Conservation (phyloP, 1,284 basidiomycete species). For the Microbotryum silenes-acaulis region DNA sequence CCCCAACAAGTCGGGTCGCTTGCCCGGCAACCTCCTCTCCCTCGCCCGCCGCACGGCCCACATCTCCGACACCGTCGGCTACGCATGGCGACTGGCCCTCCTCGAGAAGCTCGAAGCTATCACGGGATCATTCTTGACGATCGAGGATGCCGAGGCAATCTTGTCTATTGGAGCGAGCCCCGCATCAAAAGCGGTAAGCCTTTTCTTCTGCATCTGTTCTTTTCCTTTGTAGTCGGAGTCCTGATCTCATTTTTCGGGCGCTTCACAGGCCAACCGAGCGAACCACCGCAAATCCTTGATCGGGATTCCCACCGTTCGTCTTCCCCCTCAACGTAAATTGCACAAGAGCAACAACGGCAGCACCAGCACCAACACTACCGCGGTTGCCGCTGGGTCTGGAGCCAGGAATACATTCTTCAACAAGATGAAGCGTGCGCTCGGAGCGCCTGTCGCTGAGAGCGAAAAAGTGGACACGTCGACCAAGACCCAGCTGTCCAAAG, state of each 20-base stretch:
- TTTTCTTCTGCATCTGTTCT: not conserved
- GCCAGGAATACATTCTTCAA: slow-evolving; percentile 16
- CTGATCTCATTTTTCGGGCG: not conserved
- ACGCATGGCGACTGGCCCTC: slow-evolving; percentile 23
- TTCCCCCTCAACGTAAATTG: not conserved
- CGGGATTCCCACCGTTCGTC: slow-evolving; percentile 5
- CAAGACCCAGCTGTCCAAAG: not conserved
- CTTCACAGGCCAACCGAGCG: slow-evolving; percentile 4
- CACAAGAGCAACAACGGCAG: not conserved
- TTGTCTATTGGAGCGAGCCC: slow-evolving; percentile 14
- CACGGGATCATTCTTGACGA: slow-evolving; percentile 21
- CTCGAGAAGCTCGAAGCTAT: slow-evolving; percentile 28
- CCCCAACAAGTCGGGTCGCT: slow-evolving; percentile 9
- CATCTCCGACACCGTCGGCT: slow-evolving; percentile 17
- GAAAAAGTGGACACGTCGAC: not conserved
- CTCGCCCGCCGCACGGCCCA: slow-evolving; percentile 22
- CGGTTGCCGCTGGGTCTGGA: not conserved
- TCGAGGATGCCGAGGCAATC: slow-evolving; percentile 25
- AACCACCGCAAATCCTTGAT: slow-evolving; percentile 16
- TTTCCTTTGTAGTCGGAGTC: not conserved
- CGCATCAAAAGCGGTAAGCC: not conserved
- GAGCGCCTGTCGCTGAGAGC: slow-evolving; percentile 7
- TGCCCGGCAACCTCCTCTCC: slow-evolving; percentile 16
- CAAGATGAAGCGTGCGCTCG: slow-evolving; percentile 19
- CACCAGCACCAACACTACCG: not conserved